Conservation (phyloP, 164 flowering plant species). For the Tetrastigma voinierianum region DNA sequence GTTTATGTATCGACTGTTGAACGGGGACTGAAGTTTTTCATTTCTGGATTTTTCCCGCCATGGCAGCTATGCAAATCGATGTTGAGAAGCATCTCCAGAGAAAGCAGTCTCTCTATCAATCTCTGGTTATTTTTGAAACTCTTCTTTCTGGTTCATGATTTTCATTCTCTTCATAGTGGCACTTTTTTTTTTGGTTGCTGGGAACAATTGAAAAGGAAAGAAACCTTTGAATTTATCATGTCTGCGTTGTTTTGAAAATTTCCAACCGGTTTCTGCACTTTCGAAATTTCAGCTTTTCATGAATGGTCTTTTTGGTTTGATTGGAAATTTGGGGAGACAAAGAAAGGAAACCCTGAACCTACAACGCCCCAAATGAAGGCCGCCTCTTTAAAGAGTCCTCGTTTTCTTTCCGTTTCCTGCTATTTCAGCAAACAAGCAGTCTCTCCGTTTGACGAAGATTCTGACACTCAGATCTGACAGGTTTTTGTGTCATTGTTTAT, state of each 20-base stretch:
- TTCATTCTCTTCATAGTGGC: background rate
- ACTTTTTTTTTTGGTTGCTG: slow-evolving; percentile 1
- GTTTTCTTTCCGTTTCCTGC: background rate
- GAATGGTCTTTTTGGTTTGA: too few species aligned
- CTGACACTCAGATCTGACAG: too few species aligned
- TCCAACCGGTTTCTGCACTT: background rate
- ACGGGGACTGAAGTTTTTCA: background rate
- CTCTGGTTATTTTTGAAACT: slow-evolving; percentile 31
- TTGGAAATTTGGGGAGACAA: too few species aligned
- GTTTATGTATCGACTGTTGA: too few species aligned
- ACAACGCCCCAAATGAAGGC: background rate
- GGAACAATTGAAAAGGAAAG: background rate
- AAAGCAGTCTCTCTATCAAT: slow-evolving; percentile 53
- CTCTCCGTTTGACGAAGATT: background rate
- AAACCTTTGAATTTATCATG: background rate
- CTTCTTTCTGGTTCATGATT: background rate
- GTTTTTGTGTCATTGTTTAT: background rate
- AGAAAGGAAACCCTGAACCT: too few species aligned
- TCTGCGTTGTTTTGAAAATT: background rate
- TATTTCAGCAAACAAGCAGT: background rate
- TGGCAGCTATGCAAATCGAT: slow-evolving; percentile 57
- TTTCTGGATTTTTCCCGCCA: slow-evolving; percentile 42
- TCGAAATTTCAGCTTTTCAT: too few species aligned
- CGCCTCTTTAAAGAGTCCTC: background rate
- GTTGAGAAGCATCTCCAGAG: slow-evolving; percentile 33